These are phyloP conservation scores for Penicillium griseofulvum DNA, from an alignment of 2,329 filamentous ascomycete genomes.

Conservation along the genomic window DNA sequence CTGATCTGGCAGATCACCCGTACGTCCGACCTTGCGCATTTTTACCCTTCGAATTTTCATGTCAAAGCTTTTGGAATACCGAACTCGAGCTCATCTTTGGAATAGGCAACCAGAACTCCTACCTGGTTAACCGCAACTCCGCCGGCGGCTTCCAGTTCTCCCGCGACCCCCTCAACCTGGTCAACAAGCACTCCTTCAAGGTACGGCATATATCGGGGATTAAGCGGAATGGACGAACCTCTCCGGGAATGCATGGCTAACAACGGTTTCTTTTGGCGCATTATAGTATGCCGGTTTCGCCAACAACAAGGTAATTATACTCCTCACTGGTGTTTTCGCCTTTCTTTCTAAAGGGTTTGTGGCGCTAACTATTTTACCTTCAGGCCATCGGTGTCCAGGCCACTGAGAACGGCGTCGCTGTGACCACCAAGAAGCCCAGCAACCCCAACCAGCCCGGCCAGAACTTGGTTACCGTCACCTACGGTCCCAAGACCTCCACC, in stretches of 20 bases:
- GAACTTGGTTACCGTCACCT: conserved; percentile 63
- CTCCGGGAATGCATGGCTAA: conserved; percentile 24
- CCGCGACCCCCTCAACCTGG: conserved; percentile 88
- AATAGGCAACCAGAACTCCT: conserved; percentile 81
- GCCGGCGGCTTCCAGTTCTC: conserved; percentile 85
- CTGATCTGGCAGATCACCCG: conserved; percentile 93
- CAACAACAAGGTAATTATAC: conserved; percentile 75
- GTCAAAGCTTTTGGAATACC: not conserved
- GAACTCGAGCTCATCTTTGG: conserved; percentile 13
- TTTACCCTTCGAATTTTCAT: not conserved
- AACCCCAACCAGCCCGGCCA: conserved; percentile 71
- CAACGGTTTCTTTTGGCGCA: conserved; percentile 3
- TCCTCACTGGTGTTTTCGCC: not conserved
- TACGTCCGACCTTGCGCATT: conserved; percentile 55
- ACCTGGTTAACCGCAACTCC: conserved; percentile 83
- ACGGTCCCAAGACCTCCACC: conserved; percentile 68
- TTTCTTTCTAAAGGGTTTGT: not conserved
- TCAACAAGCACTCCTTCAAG: conserved; percentile 89
- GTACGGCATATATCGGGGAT: conserved; percentile 44
- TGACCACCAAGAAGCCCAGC: conserved; percentile 81
- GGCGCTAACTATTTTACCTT: conserved; percentile 3
- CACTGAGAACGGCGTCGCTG: conserved; percentile 72
- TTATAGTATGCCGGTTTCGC: conserved; percentile 82
- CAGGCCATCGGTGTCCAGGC: conserved; percentile 79
- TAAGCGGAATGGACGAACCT: conserved; percentile 3